Evolutionary conservation across 495 filamentous ascomycete genomes (phyloP), one percentile per base, ranked within the genome.

Genomic region (Penicillium pancosmium): DNA sequence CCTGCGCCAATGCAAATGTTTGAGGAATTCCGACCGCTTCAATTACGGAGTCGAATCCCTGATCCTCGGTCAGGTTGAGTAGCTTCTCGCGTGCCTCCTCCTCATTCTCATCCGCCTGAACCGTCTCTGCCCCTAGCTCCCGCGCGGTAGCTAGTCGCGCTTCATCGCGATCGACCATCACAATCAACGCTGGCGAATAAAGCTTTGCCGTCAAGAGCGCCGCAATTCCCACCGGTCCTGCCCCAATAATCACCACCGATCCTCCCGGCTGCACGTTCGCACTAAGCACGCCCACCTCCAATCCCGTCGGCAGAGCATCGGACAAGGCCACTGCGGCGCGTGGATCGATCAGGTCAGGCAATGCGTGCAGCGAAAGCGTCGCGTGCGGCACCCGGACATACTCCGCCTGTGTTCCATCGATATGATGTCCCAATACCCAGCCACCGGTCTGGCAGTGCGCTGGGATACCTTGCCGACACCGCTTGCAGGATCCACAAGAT

Each of bases 11-110:
- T 33, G 73, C 71, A 59, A 83, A 79, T 4, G 74, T 79, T 15
- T 70, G 73, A 6, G 75, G 76, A 16, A 79, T 64, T 3, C 82
- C 82, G 6, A 84, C 82, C 5, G 77, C 80, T 63, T 85, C 82
- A 51, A 85, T 80, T 21, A 85, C 80, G 31, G 75, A 68, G 60
- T 85, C 81, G 52, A 76, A 81, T 1, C 79, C 80, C 40, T 73
- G 70, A 3, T 73, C 76, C 6, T 74, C 73, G 0, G 78, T 82
- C 25, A 80, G 53, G 3, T 63, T 64, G 46, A 70, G 68, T 5
- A 80, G 69, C 10, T 63, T 27, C 40, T 71, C 65, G 43, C 69
- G 64, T 1, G 70, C 70, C 16, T 72, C 62, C 16, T 72, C 62
- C 4, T 60, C 54, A 21, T 21, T 21, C 8, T 61, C 54, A 15